Base-by-base conservation (phyloP, 495 filamentous ascomycete species). In the Xylaria acuta region DNA sequence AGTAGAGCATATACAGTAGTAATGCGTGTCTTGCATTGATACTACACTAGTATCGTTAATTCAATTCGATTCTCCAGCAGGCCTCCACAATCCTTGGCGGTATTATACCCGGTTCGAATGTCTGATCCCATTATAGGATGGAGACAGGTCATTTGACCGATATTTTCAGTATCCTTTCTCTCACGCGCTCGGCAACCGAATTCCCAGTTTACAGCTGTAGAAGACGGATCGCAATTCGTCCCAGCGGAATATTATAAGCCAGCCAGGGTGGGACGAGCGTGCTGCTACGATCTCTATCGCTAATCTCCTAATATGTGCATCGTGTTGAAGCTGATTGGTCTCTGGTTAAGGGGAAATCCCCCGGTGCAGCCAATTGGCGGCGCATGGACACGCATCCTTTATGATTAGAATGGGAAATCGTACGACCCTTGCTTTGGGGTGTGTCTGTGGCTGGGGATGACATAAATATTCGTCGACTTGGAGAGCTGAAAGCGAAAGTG, bases 401-500 rank as follows among this genome's bases (percentile, higher is more conserved):
- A n/a, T 66, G 45, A 47, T 38, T 53, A n/a, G 43, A 34, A 56
- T 40, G 22, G 27, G 43, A 41, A 41, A 56, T 67, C 65, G 49
- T 67, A 67, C 49, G 32, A 67, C 65, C 22, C 22, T 54, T 67
- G 34, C 65, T 67, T 27, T 38, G 27, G 5, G 18, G 49, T 16
- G 20, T 22, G 27, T 40, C 7, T 40, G 27, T 53, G 47, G 64
- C 64, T 67, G 47, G 11, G 36, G 47, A 54, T 54, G 64, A 54
- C 14, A 22, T 49, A 49, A 3, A n/a, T 38, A 56, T 38, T 5
- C 7, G 18, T 49, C 2, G 38, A 38, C 62, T 12, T 38, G 16
- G 64, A 3, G 65, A 69, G 66, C 49, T 56, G 49, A 67, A 67
- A 65, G 36, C 40, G 65, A 67, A 67, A 65, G n/a, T 1, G 41